Base-by-base conservation (phyloP, 148 eudicot genomes). In the Limonium bicolor region DNA sequence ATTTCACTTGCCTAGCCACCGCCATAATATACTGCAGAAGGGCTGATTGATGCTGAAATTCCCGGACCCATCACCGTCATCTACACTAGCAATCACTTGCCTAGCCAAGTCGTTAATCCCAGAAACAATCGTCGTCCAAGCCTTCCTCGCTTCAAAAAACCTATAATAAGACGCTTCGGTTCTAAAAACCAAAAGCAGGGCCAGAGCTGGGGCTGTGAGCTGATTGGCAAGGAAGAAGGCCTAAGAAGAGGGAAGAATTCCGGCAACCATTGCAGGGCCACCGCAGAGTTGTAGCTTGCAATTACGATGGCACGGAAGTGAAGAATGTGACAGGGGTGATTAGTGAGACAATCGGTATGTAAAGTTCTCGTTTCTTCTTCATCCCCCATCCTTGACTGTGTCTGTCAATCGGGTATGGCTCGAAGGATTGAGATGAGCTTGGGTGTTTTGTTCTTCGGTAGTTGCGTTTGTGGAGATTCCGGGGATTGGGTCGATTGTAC, bases 121-220 rank as follows among this genome's bases (percentile, higher is more conserved):
- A 14, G 74, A 30, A 67, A 76, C 41, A 31, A 92, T 77, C 70
- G 65, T 76, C 65, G 80, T 78, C 99, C 99, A 92, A 38, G 95
- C 95, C 63, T 78, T 74, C 63, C 72, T 76, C 63, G 95, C 99
- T 51, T 78, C 88, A 51, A 77, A 78, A 4, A 62, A 81, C 87
- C 99, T 78, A 51, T 95, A 78, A 54, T 90, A 90, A 13, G 99
- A 90, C 1, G 95, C 99, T 69, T 90, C 99, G 3, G 99, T 90
- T 59, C 99, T 68, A 53, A 90, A 90, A 46, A 90, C 95, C 54
- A 90, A 56, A 64, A 90, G 32, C 22, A 90, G 71, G 0, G 99
- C 99, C 67, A 92, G 47, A 4, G 99, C 99, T 0, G 99, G 88
- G 0, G 99, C 99, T 0, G 99, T 85, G 39, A 92, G 64, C 80